A percentile compares a stretch with the other conserved stretches of the same genome.
These are phyloP conservation scores for Aspergillus piperis DNA, from an alignment of 2,329 filamentous ascomycete genomes.

Conservation along the genomic window DNA sequence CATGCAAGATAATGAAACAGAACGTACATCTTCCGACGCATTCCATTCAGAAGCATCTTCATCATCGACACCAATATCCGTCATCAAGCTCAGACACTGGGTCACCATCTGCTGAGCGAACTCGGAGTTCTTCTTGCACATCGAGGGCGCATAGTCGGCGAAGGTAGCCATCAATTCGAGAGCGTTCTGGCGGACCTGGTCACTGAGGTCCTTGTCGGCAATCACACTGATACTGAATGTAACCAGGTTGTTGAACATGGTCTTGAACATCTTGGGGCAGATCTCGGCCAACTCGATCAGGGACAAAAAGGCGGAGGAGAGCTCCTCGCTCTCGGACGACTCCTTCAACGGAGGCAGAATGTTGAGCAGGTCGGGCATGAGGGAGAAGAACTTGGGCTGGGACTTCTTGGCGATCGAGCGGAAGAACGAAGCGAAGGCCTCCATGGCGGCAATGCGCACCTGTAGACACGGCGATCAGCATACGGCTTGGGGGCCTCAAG, in stretches of 20 bases:
- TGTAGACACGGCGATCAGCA: conserved; percentile 39
- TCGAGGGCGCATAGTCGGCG: conserved; percentile 86
- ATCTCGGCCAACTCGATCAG: conserved; percentile 92
- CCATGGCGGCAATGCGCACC: conserved; percentile 92
- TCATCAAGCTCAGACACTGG: conserved; percentile 97
- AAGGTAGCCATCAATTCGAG: conserved; percentile 98
- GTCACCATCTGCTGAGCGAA: conserved; percentile 98
- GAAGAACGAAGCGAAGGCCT: conserved; percentile 96
- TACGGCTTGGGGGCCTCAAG: neutral
- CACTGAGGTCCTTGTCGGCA: conserved; percentile 90
- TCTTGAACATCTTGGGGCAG: conserved; percentile 97
- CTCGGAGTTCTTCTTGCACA: conserved; percentile 91
- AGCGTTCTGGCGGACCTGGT: conserved; percentile 89
- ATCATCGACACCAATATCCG: conserved; percentile 89
- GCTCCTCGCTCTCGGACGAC: conserved; percentile 81
- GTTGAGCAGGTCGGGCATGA: conserved; percentile 90
- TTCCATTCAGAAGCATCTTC: conserved; percentile 96
- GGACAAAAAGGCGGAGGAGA: conserved; percentile 85
- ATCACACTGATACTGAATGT: conserved; percentile 92
- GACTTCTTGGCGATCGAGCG: conserved; percentile 83
- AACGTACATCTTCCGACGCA: conserved; percentile 78
- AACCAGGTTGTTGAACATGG: conserved; percentile 87
- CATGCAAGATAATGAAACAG: conserved; percentile 20
- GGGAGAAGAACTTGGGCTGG: conserved; percentile 80
- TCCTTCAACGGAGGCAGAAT: conserved; percentile 94